Evolutionary conservation across 202 grass and related monocot species (phyloP), one percentile per base, ranked within the genome.

Genomic region (Zizania palustris): DNA sequence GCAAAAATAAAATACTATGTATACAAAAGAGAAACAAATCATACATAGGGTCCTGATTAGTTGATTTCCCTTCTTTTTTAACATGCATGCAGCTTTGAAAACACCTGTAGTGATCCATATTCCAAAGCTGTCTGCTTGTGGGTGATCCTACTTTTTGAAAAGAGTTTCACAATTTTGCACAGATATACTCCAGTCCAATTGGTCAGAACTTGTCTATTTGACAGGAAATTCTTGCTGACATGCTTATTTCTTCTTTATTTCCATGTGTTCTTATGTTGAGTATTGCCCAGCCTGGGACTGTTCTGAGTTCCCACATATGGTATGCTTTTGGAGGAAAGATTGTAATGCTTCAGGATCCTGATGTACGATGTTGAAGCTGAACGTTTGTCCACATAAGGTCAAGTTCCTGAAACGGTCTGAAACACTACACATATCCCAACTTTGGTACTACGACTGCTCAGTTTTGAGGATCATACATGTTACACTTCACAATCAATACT

Each of bases 281-380:
- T 51, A 9, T 39, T 74, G 38, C 85, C 59, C 87, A 99, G 96
- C 96, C 68, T 99, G 89, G 96, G 96, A 99, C 72, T 99, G 90
- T 74, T 99, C 96, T 56, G 96, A 92, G 96, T 99, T 71, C 89
- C 89, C 55, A 93, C 92, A 39, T 99, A 99, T 82, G 92, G 92
- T 69, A 62, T 85, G 33, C 96, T 96, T 86, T 85, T 99, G 85
- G 96, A 99, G 77, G 92, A 99, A 81, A 90, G 92, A 84, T 73
- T 99, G 78, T 92, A 99, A 86, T 99, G 92, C 55, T 99, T 96
- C 69, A 96, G 85, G 80, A 45, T 99, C 58, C 70, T 99, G 36
- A 96, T 89, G 60, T 99, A 99, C 80, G 96, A 99, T 76, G 89
- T 99, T 57, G 96, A 99, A 86, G 92, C 96, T 41, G 96, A 99